Evolutionary conservation across 2,329 filamentous ascomycete genomes (phyloP).

Genomic region (Neopestalotiopsis sp.): DNA sequence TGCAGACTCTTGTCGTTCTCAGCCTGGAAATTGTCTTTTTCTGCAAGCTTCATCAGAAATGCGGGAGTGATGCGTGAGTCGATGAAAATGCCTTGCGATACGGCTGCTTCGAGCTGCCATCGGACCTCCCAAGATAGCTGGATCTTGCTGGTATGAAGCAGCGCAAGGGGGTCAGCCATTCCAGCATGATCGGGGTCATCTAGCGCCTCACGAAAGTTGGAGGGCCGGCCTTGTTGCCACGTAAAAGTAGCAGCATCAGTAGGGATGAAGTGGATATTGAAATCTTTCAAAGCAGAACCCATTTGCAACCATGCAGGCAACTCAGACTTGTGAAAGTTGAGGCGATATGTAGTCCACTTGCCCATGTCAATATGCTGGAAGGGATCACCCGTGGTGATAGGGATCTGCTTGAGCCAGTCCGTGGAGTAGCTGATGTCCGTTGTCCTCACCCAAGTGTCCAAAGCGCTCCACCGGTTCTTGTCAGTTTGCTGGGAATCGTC

Average conservation of each 20-base stretch:
- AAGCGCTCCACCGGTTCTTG: slow-evolving; percentile 42
- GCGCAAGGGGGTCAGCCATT: slow-evolving; percentile 28
- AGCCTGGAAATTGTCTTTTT: slow-evolving; percentile 40
- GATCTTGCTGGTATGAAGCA: slow-evolving; percentile 41
- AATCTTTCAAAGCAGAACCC: slow-evolving; percentile 66
- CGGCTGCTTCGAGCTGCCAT: slow-evolving; percentile 91
- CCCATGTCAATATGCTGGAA: slow-evolving; percentile 55
- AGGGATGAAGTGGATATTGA: slow-evolving; percentile 66
- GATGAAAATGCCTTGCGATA: slow-evolving; percentile 78
- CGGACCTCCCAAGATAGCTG: slow-evolving; percentile 72
- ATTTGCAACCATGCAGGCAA: slow-evolving; percentile 46
- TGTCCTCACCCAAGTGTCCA: slow-evolving; percentile 54
- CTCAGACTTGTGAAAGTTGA: slow-evolving; percentile 43
- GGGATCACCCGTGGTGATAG: slow-evolving; percentile 44
- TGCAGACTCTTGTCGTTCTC: slow-evolving; percentile 32
- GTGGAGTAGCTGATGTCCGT: slow-evolving; percentile 46
- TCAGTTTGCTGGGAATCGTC: slow-evolving; percentile 38
- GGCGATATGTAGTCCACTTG: slow-evolving; percentile 60
- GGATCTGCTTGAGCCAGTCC: slow-evolving; percentile 35
- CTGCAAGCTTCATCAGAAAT: slow-evolving; percentile 67
- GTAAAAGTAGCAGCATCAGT: slow-evolving; percentile 44
- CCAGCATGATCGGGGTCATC: slow-evolving; percentile 34
- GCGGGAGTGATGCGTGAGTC: slow-evolving; percentile 73
- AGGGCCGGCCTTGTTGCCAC: slow-evolving; percentile 36
- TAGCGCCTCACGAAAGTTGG: slow-evolving; percentile 47